phyloP scores from a whole-genome alignment of 305 asterid species.

The Solanum hybrid region DNA sequence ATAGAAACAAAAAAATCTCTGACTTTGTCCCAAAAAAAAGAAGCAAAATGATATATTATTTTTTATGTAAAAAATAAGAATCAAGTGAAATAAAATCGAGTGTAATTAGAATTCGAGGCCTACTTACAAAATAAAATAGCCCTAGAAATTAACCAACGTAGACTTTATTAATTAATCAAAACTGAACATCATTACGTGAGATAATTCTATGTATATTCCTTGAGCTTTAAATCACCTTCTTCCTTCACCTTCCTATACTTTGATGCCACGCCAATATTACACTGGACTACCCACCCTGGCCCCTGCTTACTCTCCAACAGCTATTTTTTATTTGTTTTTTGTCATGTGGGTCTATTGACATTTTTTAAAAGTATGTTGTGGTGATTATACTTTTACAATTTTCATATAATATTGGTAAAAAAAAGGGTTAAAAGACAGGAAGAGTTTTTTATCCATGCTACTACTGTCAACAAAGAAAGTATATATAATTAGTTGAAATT shows the following conservation, averaged over 20 bases:
- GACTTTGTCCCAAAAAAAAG: background rate
- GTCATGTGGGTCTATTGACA: background rate
- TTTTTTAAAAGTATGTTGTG: background rate
- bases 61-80: no score
- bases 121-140: slow-evolving; percentile 22
- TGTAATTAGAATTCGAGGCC: background rate
- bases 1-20: background rate
- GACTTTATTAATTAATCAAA: slow-evolving; percentile 11
- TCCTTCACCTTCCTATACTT: slow-evolving; percentile 37
- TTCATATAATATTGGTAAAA: no score
- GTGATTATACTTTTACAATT: background rate
- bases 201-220: slow-evolving; percentile 10
- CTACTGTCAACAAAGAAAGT: background rate
- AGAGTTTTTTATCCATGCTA: background rate
- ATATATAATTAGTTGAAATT: background rate
- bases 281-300: background rate
- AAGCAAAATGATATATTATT: background rate
- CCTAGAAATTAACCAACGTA: background rate
- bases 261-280: slow-evolving; percentile 31
- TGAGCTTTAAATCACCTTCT: slow-evolving; percentile 15
- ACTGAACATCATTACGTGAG: slow-evolving; percentile 23
- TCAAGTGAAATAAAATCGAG: background rate
- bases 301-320: background rate
- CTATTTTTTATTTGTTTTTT: background rate
- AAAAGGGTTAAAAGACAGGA: background rate